Conservation (phyloP, 169 alveolate species). For the Cryptosporidium meleagridis region DNA sequence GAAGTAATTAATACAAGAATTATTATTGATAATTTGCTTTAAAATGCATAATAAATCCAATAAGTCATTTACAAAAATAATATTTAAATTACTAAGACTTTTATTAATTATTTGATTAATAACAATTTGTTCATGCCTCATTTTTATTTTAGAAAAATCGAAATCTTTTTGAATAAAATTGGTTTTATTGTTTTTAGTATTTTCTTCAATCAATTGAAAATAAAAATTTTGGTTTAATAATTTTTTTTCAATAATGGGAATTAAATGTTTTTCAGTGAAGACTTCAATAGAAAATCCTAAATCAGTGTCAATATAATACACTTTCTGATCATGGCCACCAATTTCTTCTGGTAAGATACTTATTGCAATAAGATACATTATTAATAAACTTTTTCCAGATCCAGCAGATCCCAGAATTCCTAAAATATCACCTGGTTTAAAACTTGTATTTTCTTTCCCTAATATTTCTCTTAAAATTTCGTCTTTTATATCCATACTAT, state of each 20-base stretch:
- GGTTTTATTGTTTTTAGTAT: neutral
- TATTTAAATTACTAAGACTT: constrained; percentile 19
- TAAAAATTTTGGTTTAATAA: neutral
- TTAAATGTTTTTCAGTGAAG: constrained; percentile 36
- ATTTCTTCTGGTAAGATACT: constrained; percentile 38
- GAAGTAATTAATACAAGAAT: neutral
- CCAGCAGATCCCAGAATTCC: constrained; percentile 37
- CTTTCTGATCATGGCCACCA: constrained; percentile 31
- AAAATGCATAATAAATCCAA: constrained; percentile 34
- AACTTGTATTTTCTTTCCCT: constrained; percentile 4
- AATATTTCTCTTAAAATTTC: constrained; percentile 27
- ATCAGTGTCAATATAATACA: constrained; percentile 37
- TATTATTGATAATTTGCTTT: neutral
- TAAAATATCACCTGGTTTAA: constrained; percentile 49
- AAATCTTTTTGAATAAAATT: neutral
- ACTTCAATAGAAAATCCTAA: constrained; percentile 27
- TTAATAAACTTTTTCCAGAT: constrained; percentile 35
- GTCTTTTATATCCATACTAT: constrained; percentile 31
- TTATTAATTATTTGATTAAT: neutral
- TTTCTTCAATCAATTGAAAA: neutral
- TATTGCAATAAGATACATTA: constrained; percentile 9
- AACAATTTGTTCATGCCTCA: neutral
- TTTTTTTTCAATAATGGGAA: constrained; percentile 43
- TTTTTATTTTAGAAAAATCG: neutral
- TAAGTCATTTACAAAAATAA: constrained; percentile 6